These are phyloP conservation scores for Helotiales sp. DNA, from an alignment of 2,329 filamentous ascomycete genomes.

Conservation along the genomic window DNA sequence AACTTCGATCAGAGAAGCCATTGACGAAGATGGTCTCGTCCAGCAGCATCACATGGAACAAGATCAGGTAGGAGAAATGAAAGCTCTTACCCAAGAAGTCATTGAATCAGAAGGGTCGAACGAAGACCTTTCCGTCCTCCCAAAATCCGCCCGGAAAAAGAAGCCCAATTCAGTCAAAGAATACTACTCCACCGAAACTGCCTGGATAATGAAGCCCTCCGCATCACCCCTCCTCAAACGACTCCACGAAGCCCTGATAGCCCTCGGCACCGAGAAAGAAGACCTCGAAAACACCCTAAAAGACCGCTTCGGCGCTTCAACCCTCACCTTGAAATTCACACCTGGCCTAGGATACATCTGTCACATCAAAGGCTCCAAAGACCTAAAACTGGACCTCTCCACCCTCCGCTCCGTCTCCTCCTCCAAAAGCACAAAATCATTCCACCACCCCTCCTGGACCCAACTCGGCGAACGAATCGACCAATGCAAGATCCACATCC, in stretches of 20 bases:
- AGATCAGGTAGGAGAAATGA: constrained; percentile 67
- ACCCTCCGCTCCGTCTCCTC: constrained; percentile 63
- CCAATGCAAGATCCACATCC: constrained; percentile 73
- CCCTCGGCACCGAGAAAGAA: constrained; percentile 59
- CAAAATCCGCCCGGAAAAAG: constrained; percentile 41
- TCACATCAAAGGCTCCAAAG: constrained; percentile 82
- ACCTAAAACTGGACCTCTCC: constrained; percentile 44
- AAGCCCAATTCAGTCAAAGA: constrained; percentile 51
- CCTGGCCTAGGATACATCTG: constrained; percentile 86
- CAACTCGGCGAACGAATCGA: constrained; percentile 77
- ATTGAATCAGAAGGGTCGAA: constrained; percentile 64
- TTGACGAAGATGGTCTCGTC: constrained; percentile 89
- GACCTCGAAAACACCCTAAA: constrained; percentile 62
- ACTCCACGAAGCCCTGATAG: constrained; percentile 68
- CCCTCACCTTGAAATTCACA: constrained; percentile 80
- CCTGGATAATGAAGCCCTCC: constrained; percentile 65
- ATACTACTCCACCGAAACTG: constrained; percentile 58
- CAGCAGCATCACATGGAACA: constrained; percentile 78
- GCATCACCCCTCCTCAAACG: constrained; percentile 66
- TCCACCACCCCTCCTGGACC: constrained; percentile 84
- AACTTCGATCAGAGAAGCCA: constrained; percentile 69
- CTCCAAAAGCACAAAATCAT: constrained; percentile 81
- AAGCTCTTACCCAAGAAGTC: constrained; percentile 72
- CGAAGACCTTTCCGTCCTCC: constrained; percentile 51
- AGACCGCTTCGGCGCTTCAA: constrained; percentile 58